Conservation (phyloP, 2,329 filamentous ascomycete species). For the Penicillium nordicum region DNA sequence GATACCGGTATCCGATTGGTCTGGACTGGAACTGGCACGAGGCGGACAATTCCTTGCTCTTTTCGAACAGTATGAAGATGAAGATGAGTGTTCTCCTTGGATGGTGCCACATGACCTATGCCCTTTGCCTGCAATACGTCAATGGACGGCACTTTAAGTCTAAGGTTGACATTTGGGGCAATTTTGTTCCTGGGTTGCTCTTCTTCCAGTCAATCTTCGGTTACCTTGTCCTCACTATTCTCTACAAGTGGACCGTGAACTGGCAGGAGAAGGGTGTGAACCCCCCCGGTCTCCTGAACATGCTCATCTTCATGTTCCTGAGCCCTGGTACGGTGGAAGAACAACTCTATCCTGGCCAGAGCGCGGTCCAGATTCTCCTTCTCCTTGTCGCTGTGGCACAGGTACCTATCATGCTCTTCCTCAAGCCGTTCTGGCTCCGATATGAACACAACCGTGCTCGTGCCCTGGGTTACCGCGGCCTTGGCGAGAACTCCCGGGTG, state of each 20-base stretch:
- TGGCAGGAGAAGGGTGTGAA: conserved; percentile 66
- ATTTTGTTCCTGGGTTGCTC: conserved; percentile 97
- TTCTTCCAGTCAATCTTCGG: conserved; percentile 99
- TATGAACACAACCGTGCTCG: conserved; percentile 89
- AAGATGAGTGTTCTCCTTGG: conserved; percentile 97
- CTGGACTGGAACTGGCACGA: conserved; percentile 96
- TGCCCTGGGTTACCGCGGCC: conserved; percentile 84
- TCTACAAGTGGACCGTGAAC: conserved; percentile 96
- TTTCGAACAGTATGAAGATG: conserved; percentile 99
- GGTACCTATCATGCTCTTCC: conserved; percentile 84
- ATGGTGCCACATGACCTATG: conserved; percentile 92
- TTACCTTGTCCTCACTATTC: conserved; percentile 86
- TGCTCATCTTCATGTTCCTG: conserved; percentile 99
- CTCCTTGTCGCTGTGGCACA: conserved; percentile 79
- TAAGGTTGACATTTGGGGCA: conserved; percentile 93
- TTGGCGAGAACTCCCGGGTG: conserved; percentile 83
- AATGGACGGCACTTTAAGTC: conserved; percentile 94
- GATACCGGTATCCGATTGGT: conserved; percentile 91
- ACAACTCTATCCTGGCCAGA: conserved; percentile 75
- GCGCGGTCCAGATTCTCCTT: conserved; percentile 69
- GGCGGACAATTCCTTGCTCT: conserved; percentile 89
- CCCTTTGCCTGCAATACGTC: conserved; percentile 84
- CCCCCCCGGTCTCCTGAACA: conserved; percentile 90
- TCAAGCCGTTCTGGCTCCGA: conserved; percentile 93
- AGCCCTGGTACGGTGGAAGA: conserved; percentile 69